These are phyloP conservation scores for Annulohypoxylon truncatum DNA, from an alignment of 2,329 filamentous ascomycete species.

Conservation along the genomic window DNA sequence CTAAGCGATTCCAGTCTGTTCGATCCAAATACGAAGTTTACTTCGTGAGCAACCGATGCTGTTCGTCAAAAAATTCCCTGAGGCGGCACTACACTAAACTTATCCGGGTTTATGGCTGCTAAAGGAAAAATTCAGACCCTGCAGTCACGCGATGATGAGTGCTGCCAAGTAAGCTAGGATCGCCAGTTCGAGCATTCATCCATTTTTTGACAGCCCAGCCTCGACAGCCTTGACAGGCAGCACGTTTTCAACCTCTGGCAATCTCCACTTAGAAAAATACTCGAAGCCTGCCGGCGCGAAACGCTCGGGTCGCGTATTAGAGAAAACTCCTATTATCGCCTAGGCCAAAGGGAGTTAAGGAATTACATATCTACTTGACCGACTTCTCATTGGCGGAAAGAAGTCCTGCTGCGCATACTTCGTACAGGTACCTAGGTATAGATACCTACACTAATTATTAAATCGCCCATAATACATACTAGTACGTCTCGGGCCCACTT, in stretches of 20 bases:
- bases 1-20: background rate
- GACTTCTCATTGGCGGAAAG: slow-evolving; percentile 32
- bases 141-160: background rate
- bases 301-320: slow-evolving; percentile 23
- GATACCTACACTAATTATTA: slow-evolving; percentile 22
- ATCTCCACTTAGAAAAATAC: slow-evolving; percentile 31
- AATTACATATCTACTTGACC: slow-evolving; percentile 5
- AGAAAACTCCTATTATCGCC: slow-evolving; percentile 11
- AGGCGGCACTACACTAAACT: slow-evolving; percentile 5
- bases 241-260: slow-evolving; percentile 16
- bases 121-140: background rate
- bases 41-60: background rate
- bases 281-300: slow-evolving; percentile 29
- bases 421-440: too few species aligned
- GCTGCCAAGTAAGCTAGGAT: slow-evolving; percentile 30
- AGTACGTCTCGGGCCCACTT: slow-evolving; percentile 14
- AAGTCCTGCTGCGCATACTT: slow-evolving; percentile 36
- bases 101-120: slow-evolving; percentile 4
- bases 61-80: background rate
- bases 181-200: slow-evolving; percentile 18
- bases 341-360: slow-evolving; percentile 24
- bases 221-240: slow-evolving; percentile 10
- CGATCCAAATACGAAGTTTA: background rate
- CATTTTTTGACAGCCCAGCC: slow-evolving; percentile 13
- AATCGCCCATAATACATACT: slow-evolving; percentile 19